A percentile compares a stretch with the other conserved stretches of the same genome.
These are phyloP conservation scores for Clonostachys byssicola DNA, from an alignment of 2,329 filamentous ascomycete species.

Conservation along the genomic window DNA sequence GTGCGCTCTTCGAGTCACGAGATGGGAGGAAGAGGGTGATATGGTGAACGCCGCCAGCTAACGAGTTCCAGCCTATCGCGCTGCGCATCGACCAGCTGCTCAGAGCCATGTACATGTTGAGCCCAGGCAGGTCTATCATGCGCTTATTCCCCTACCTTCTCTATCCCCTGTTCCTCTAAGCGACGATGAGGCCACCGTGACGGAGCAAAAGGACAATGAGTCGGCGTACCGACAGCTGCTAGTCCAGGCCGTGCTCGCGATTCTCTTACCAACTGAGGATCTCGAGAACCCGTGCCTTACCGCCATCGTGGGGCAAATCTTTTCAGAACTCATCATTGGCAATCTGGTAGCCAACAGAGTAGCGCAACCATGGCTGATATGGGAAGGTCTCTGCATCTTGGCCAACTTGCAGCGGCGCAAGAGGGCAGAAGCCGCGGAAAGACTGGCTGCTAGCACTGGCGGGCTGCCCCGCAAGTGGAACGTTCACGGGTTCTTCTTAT, in stretches of 20 bases:
- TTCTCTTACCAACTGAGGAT: conserved; percentile 89
- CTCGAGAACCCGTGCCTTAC: conserved; percentile 83
- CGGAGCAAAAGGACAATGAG: conserved; percentile 72
- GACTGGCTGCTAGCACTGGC: conserved; percentile 4
- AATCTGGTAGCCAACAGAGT: conserved; percentile 75
- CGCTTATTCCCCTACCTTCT: conserved; percentile 74
- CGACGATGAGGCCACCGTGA: conserved; percentile 41
- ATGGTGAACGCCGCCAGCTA: neutral
- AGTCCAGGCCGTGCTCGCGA: conserved; percentile 74
- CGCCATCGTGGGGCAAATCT: conserved; percentile 78
- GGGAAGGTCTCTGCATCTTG: conserved; percentile 75
- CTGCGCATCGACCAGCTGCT: conserved; percentile 54
- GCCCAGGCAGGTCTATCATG: conserved; percentile 73
- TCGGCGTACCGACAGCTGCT: conserved; percentile 80
- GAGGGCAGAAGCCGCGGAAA: conserved; percentile 10
- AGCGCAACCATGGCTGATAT: conserved; percentile 85
- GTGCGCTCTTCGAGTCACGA: conserved; percentile 38
- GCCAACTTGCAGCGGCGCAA: conserved; percentile 33
- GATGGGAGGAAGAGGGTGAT: too few species aligned
- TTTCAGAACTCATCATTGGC: conserved; percentile 86
- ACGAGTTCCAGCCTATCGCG: conserved; percentile 61
- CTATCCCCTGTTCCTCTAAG: conserved; percentile 70
- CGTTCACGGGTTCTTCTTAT: conserved; percentile 47
- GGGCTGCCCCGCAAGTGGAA: conserved; percentile 24
- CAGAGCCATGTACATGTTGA: conserved; percentile 57